phyloP scores from a whole-genome alignment of 2,329 filamentous ascomycete species.

The Colletotrichum caudatum region DNA sequence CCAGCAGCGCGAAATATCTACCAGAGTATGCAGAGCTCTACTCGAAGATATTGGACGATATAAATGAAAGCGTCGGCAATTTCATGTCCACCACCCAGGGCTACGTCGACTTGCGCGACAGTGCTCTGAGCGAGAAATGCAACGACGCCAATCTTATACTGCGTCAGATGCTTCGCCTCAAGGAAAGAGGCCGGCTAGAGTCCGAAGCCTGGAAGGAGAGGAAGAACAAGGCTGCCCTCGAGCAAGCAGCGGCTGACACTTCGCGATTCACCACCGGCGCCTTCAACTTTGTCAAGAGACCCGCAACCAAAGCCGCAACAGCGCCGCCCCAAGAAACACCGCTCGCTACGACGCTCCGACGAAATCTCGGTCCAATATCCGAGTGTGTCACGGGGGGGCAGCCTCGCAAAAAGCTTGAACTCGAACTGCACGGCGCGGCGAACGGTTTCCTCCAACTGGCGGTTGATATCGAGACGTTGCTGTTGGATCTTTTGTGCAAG shows the following conservation, averaged over 20 bases:
- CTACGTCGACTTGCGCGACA: neutral
- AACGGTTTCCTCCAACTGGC: neutral
- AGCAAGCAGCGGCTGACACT: neutral
- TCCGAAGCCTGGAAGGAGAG: neutral
- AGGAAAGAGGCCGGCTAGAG: neutral
- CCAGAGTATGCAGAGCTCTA: neutral
- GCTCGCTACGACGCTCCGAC: neutral
- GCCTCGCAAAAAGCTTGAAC: too few relatives aligned
- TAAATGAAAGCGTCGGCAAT: neutral
- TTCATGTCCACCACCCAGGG: neutral
- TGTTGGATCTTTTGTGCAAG: neutral
- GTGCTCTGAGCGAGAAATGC: constrained; percentile 23
- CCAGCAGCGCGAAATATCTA: neutral
- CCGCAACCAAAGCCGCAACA: neutral
- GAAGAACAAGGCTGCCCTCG: neutral
- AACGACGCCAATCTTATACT: constrained; percentile 39
- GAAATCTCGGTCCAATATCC: neutral
- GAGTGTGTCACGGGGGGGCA: neutral
- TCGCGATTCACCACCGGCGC: neutral
- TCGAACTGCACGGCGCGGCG: neutral
- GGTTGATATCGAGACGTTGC: neutral
- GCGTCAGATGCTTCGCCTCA: constrained; percentile 8
- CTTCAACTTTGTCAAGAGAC: too few relatives aligned
- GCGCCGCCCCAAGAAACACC: neutral
- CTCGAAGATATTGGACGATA: neutral